A percentile compares a stretch with the other conserved stretches of the same genome.
Evolutionary conservation across 2,329 filamentous ascomycete species (phyloP).

Genomic region (Calonectria pseudoturangicola): DNA sequence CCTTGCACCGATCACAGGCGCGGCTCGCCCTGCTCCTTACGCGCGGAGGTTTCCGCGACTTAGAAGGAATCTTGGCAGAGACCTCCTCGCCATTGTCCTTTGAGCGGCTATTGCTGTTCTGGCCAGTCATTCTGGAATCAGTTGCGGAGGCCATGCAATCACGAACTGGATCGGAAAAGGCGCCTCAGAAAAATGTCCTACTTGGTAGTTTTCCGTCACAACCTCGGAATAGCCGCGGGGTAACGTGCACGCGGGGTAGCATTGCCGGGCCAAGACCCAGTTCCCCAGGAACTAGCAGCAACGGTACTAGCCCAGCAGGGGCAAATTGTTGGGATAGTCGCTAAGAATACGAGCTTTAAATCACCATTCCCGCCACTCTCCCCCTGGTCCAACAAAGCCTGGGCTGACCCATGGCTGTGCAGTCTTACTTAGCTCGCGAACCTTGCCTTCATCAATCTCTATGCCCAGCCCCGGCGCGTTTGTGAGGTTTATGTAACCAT

Average conservation of each 20-base stretch:
- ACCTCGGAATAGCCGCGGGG: constrained; percentile 26
- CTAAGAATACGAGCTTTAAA: background rate
- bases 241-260: constrained; percentile 10
- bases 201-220: constrained; percentile 26
- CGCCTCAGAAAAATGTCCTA: background rate
- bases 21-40: constrained; percentile 44
- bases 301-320: constrained; percentile 6
- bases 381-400: constrained; percentile 36
- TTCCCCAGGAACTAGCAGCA: background rate
- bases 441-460: constrained; percentile 81
- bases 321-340: background rate
- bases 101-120: background rate
- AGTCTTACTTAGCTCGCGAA: constrained; percentile 74
- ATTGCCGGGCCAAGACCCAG: background rate
- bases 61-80: constrained; percentile 9
- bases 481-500: constrained; percentile 78
- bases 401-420: constrained; percentile 75
- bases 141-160: constrained; percentile 13
- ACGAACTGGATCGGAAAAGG: constrained; percentile 18
- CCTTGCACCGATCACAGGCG: constrained; percentile 54
- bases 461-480: constrained; percentile 80
- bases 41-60: constrained; percentile 32
- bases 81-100: background rate
- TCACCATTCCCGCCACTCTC: constrained; percentile 42
- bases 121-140: background rate